A percentile compares a stretch with the other conserved stretches of the same genome.
phyloP scores from a whole-genome alignment of 2,329 filamentous ascomycete species.

The Aspergillus sp. region DNA sequence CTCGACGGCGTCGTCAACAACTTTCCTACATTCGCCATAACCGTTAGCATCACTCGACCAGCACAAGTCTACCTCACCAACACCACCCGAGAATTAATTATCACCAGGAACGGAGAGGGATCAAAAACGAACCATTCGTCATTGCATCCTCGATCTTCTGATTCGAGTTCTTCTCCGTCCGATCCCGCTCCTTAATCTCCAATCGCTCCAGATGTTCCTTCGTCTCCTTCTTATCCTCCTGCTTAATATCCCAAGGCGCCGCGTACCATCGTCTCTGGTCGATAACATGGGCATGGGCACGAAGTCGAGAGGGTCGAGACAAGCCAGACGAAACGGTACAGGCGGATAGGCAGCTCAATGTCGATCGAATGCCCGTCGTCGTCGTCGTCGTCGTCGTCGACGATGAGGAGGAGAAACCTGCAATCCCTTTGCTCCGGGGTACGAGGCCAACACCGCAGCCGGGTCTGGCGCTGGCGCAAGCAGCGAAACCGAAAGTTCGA shows the following conservation, averaged over 20 bases:
- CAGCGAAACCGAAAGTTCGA: neutral
- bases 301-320: too few species aligned
- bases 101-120: neutral
- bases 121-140: slow-evolving; percentile 58
- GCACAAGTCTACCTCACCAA: neutral
- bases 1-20: slow-evolving; percentile 77
- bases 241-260: neutral
- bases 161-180: slow-evolving; percentile 27
- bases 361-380: too few species aligned
- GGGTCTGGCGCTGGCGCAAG: neutral
- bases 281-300: neutral
- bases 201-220: slow-evolving; percentile 37
- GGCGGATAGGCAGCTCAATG: neutral
- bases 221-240: slow-evolving; percentile 30
- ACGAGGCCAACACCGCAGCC: neutral
- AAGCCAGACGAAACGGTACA: too few species aligned
- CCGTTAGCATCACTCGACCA: slow-evolving; percentile 3
- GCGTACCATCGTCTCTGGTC: neutral
- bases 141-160: slow-evolving; percentile 55
- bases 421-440: neutral
- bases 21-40: slow-evolving; percentile 55
- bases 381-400: neutral
- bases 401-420: neutral
- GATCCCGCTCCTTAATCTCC: slow-evolving; percentile 22
- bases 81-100: too few species aligned